Evolutionary conservation across 169 alveolate genomes (phyloP).

Genomic region (Toxoplasma gondii): DNA sequence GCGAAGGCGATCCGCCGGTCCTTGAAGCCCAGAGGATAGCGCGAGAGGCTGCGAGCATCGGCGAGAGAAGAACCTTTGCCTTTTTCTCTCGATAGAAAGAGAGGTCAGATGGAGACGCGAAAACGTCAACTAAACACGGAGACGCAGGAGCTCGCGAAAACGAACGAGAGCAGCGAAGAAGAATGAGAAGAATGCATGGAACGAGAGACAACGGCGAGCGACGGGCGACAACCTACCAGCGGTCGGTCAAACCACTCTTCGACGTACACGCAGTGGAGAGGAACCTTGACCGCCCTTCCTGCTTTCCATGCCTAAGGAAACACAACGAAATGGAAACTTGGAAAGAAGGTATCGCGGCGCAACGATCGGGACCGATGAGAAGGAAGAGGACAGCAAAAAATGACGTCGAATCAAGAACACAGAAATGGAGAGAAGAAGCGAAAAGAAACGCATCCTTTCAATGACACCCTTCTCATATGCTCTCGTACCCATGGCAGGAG

Average conservation of each 20-base stretch:
- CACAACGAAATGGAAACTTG: background rate
- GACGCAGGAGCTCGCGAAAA: too few relatives aligned
- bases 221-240: background rate
- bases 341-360: background rate
- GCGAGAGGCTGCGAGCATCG: background rate
- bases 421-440: background rate
- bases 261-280: conserved; percentile 11
- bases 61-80: background rate
- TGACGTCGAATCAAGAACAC: too few relatives aligned
- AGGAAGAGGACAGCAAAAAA: too few relatives aligned
- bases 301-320: background rate
- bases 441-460: background rate
- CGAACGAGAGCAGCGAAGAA: too few relatives aligned
- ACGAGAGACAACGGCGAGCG: background rate
- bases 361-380: background rate
- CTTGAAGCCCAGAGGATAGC: background rate
- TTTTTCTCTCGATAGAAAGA: too few relatives aligned
- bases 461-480: background rate
- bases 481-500: conserved; percentile 4
- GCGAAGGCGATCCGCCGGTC: background rate
- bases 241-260: conserved; percentile 13
- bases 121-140: too few relatives aligned
- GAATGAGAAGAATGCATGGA: too few relatives aligned
- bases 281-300: background rate
- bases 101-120: too few relatives aligned